Evolutionary conservation across 805 yeast genomes (phyloP).

Genomic region (Candida gorgasii): DNA sequence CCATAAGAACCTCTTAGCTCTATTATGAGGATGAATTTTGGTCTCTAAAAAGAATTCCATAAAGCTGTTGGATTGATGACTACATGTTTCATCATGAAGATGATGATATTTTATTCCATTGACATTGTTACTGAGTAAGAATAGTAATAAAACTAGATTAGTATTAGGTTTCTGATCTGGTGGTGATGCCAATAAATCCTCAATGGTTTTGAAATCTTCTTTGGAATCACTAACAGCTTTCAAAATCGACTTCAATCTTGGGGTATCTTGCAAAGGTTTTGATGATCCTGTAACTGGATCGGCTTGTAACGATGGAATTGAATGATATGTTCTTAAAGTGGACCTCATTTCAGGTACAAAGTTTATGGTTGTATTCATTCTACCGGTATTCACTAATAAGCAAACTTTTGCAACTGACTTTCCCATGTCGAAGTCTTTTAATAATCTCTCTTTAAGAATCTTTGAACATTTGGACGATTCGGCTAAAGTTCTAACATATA

Average conservation of each 20-base stretch:
- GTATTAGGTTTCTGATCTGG: constrained; percentile 54
- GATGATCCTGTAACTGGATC: constrained; percentile 49
- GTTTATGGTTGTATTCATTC: constrained; percentile 93
- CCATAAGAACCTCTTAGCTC: constrained; percentile 82
- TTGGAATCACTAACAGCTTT: constrained; percentile 83
- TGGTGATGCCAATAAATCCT: constrained; percentile 44
- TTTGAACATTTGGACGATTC: constrained; percentile 82
- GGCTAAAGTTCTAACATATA: constrained; percentile 79
- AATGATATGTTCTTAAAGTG: constrained; percentile 87
- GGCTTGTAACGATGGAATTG: constrained; percentile 86
- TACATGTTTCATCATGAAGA: constrained; percentile 19
- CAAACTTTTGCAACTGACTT: constrained; percentile 79
- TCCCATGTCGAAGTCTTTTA: constrained; percentile 61
- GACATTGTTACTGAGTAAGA: constrained; percentile 67
- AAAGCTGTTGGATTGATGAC: constrained; percentile 43
- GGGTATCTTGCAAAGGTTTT: constrained; percentile 91
- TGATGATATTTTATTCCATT: constrained; percentile 47
- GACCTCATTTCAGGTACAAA: constrained; percentile 95
- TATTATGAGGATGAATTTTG: constrained; percentile 57
- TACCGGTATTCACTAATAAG: constrained; percentile 83
- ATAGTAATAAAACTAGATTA: constrained; percentile 63
- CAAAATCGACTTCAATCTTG: constrained; percentile 83
- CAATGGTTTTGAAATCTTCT: constrained; percentile 42
- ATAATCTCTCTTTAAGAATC: constrained; percentile 74
- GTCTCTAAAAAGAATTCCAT: constrained; percentile 73